Evolutionary conservation across 768 basidiomycete species (phyloP), one percentile per base, ranked within the genome.

Genomic region (Nidularia pulvinata): DNA sequence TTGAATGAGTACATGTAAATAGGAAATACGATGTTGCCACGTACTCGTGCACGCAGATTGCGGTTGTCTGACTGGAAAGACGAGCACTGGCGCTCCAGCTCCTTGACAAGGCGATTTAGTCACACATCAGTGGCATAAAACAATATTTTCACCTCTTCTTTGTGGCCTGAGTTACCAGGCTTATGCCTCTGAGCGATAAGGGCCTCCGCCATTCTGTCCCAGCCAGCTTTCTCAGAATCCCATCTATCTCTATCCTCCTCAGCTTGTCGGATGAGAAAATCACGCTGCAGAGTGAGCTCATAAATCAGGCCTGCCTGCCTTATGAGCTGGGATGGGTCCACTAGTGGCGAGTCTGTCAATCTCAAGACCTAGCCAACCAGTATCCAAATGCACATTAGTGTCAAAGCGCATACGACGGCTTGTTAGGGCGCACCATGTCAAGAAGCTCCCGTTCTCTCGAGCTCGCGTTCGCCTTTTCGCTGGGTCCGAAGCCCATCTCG

Each of bases 151-250:
- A 82, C 83, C 65, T 83, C 80, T 49, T 78, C 74, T 53, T 68
- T 76, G 5, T 69, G 65, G 11, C 60, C 57, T 33, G 51, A 43
- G 13, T 59, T 64, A 5, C 64, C 61, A n/a, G 70, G 65, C 43
- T 68, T 79, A 53, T 72, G 75, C 45, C 77, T 71, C 45, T 80
- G 81, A 2, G 73, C 63, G 52, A 88, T 72, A 35, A 91, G 72
- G 6, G 85, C 87, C 57, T 91, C 88, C 1, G 87, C 81, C 58
- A 79, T 82, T 52, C 89, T 72, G 4, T 76, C 78, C 85, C 88
- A 91, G 2, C 78, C 72, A 13, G 82, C 81, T 59, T 78, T 77
- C 64, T 91, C 88, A 1, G 80, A 76, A 33, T 80, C 69, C 85
- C 84, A 88, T 36, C 80, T 74, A 6, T 73, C 70, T n/a, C 78